phyloP scores from a whole-genome alignment of 257 asterid genomes.

The Capsicum rhomboideum region DNA sequence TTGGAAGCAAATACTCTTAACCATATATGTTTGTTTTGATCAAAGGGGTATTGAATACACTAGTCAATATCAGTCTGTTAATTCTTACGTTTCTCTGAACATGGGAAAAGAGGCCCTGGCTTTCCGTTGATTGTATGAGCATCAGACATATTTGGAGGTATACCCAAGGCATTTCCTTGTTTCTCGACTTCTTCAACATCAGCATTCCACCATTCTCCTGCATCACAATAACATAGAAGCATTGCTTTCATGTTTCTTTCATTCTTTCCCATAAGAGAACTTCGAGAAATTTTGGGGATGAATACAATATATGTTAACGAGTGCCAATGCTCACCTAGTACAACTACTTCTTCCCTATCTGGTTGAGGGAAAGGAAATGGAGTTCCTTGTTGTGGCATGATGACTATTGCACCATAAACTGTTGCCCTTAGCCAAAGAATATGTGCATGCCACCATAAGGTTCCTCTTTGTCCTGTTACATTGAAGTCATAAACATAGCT shows the following conservation, averaged over 20 bases:
- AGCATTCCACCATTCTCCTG: slow-evolving; percentile 60
- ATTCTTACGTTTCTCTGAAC: slow-evolving; percentile 37
- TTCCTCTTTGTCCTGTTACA: slow-evolving; percentile 62
- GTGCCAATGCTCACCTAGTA: slow-evolving; percentile 29
- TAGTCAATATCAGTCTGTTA: background rate
- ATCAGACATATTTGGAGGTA: slow-evolving; percentile 52
- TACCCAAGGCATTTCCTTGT: slow-evolving; percentile 34
- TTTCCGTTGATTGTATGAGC: slow-evolving; percentile 53
- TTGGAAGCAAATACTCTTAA: background rate
- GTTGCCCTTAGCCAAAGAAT: slow-evolving; percentile 66
- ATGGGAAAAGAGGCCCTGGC: slow-evolving; percentile 49
- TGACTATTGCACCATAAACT: slow-evolving; percentile 47
- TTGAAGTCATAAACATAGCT: slow-evolving; percentile 51
- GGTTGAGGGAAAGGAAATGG: slow-evolving; percentile 48
- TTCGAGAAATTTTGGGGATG: background rate
- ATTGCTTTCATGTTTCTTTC: background rate
- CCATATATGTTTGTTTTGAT: background rate
- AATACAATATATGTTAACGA: background rate
- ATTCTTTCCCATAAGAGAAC: background rate
- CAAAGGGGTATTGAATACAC: background rate
- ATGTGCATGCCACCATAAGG: slow-evolving; percentile 78
- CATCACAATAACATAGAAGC: background rate
- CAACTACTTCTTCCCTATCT: slow-evolving; percentile 34
- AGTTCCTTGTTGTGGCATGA: slow-evolving; percentile 36
- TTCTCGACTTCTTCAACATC: slow-evolving; percentile 42